These are phyloP conservation scores for Podospora comata DNA, from an alignment of 495 filamentous ascomycete species.

Conservation along the genomic window DNA sequence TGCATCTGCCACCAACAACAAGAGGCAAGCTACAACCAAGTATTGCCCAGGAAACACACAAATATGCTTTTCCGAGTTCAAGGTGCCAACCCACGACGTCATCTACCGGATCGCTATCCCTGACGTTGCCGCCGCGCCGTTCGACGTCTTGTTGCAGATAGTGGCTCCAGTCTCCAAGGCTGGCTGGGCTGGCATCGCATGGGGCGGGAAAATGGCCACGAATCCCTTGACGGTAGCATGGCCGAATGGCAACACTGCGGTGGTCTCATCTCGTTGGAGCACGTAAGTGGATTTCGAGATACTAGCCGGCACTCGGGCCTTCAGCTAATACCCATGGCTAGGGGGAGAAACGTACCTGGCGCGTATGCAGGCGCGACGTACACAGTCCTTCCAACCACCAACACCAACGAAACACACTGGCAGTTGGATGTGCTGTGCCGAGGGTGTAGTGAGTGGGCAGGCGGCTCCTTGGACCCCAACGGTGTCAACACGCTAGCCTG, in stretches of 20 bases:
- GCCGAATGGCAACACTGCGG: slow-evolving; percentile 34
- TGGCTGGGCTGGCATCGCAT: slow-evolving; percentile 48
- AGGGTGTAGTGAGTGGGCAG: slow-evolving; percentile 42
- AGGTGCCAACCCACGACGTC: slow-evolving; percentile 36
- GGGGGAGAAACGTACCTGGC: slow-evolving; percentile 37
- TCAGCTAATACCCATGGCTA: slow-evolving; percentile 12
- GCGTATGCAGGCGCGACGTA: slow-evolving; percentile 44
- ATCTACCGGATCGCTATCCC: slow-evolving; percentile 49
- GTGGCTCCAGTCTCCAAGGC: slow-evolving; percentile 38
- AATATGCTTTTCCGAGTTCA: slow-evolving; percentile 41
- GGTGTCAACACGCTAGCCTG: slow-evolving; percentile 29
- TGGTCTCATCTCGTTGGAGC: slow-evolving; percentile 46
- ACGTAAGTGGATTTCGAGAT: slow-evolving; percentile 32
- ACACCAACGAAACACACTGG: slow-evolving; percentile 48
- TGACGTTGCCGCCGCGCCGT: slow-evolving; percentile 38
- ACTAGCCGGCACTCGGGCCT: too few species aligned
- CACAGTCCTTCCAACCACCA: slow-evolving; percentile 42
- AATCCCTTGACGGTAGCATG: slow-evolving; percentile 50
- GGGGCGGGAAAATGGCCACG: slow-evolving; percentile 50
- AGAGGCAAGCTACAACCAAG: slow-evolving; percentile 29
- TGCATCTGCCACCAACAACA: slow-evolving; percentile 15
- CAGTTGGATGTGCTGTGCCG: slow-evolving; percentile 45
- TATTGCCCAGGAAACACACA: slow-evolving; percentile 39
- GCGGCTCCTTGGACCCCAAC: slow-evolving; percentile 32
- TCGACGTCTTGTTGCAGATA: slow-evolving; percentile 48